These are phyloP conservation scores for Tulasnella sp. DNA, from an alignment of 768 basidiomycete genomes.

Conservation along the genomic window DNA sequence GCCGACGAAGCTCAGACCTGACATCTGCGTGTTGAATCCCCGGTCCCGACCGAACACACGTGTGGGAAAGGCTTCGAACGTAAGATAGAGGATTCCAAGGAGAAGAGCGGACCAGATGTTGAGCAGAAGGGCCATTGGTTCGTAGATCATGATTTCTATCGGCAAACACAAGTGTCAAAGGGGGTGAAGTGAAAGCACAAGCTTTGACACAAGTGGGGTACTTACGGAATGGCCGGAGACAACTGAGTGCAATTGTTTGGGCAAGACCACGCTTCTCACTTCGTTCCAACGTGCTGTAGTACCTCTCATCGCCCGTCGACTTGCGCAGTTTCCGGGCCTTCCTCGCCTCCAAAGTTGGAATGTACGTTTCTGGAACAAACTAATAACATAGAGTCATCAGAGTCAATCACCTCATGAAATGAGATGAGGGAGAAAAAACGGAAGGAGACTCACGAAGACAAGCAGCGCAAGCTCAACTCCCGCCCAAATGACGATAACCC, in stretches of 20 bases:
- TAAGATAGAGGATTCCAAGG: slow-evolving; percentile 43
- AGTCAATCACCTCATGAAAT: neutral
- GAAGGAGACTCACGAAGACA: slow-evolving; percentile 38
- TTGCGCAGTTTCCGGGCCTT: slow-evolving; percentile 57
- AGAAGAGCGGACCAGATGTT: slow-evolving; percentile 49
- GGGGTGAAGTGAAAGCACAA: slow-evolving; percentile 5
- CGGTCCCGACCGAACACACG: slow-evolving; percentile 27
- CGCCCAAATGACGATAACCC: slow-evolving; percentile 61
- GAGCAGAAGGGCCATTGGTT: slow-evolving; percentile 69
- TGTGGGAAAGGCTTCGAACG: slow-evolving; percentile 33
- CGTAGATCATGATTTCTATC: slow-evolving; percentile 52
- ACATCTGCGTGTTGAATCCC: slow-evolving; percentile 26
- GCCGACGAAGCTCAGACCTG: slow-evolving; percentile 37
- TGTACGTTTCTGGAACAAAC: slow-evolving; percentile 67
- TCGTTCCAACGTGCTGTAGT: slow-evolving; percentile 55
- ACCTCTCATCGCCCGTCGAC: slow-evolving; percentile 45
- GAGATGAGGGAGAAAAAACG: slow-evolving; percentile 2
- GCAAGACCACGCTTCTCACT: slow-evolving; percentile 39
- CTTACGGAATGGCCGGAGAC: slow-evolving; percentile 66
- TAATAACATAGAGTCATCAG: slow-evolving; percentile 27
- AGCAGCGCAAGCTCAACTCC: slow-evolving; percentile 47
- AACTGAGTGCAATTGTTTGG: slow-evolving; percentile 47
- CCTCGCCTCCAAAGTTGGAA: slow-evolving; percentile 48
- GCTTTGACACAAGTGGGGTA: slow-evolving; percentile 22
- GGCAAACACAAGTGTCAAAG: slow-evolving; percentile 6